Evolutionary conservation across 495 filamentous ascomycete genomes (phyloP).

Genomic region (Neurospora sp.): DNA sequence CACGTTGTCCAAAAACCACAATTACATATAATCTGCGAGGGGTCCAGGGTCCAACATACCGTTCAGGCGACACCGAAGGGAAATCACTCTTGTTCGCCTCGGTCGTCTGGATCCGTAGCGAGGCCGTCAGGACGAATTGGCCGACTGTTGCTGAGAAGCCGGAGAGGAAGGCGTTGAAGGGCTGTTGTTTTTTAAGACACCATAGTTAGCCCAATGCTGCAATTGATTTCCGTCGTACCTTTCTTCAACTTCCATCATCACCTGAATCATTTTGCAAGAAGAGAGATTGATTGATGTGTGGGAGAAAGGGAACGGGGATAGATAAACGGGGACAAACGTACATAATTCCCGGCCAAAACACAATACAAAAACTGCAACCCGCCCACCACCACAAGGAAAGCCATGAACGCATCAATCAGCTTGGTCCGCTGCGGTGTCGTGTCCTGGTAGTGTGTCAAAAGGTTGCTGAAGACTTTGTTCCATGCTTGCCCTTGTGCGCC

Average conservation of each 20-base stretch:
- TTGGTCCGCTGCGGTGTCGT: slow-evolving; percentile 82
- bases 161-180: slow-evolving; percentile 95
- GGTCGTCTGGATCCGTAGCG: slow-evolving; percentile 85
- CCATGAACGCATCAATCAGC: slow-evolving; percentile 88
- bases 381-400: slow-evolving; percentile 75
- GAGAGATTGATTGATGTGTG: too few species aligned
- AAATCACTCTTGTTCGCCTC: slow-evolving; percentile 64
- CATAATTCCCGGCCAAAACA: slow-evolving; percentile 86
- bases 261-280: too few species aligned
- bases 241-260: too few species aligned
- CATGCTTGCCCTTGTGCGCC: slow-evolving; percentile 5
- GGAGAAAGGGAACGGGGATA: too few species aligned
- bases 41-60: slow-evolving; percentile 29
- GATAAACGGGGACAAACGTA: slow-evolving; percentile 34
- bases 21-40: too few species aligned
- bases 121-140: slow-evolving; percentile 79
- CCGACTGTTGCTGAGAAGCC: slow-evolving; percentile 93
- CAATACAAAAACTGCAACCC: slow-evolving; percentile 91
- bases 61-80: slow-evolving; percentile 55
- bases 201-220: background rate
- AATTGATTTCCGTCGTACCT: too few species aligned
- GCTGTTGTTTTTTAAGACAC: slow-evolving; percentile 39
- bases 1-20: too few species aligned
- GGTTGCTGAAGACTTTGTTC: slow-evolving; percentile 39
- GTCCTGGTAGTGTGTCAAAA: slow-evolving; percentile 67